Evolutionary conservation across 2,329 filamentous ascomycete species (phyloP), one percentile per base, ranked within the genome.

Genomic region (Fusarium burgessii): DNA sequence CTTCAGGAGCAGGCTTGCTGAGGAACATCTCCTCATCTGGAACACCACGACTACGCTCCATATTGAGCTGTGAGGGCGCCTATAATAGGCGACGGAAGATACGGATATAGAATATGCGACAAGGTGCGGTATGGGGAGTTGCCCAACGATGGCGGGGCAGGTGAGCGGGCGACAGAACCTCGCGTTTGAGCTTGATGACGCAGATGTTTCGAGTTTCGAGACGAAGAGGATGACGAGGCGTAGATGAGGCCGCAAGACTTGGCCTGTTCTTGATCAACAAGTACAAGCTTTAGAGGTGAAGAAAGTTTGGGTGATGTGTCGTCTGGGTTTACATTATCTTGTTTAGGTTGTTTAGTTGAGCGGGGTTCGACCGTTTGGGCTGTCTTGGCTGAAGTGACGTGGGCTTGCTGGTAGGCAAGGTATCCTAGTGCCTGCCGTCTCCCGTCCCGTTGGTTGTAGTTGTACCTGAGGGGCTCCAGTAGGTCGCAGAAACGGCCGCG

Each of bases 21-120:
- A 97, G 88, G 83, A 97, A 95, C 84, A 97, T 91, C 86, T 95
- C 93, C 81, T 94, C 91, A 33, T 94, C 92, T 29, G 91, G 89
- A 74, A 91, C 85, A 76, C 91, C 91, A 78, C 91, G 89, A 73
- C 82, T 84, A 68, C 85, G 83, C 73, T 86, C 83, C 81, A 87
- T 88, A 77, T 81, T 82, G 77, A 42, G 62, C 50, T 54, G 61
- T 33, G 59, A 59, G 47, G 49, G 49, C 55, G 41, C 55, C 52
- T 62, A 25, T 51, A 32, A 54, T 47, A 46, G 58, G 41, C 46
- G 56, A 36, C 58, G 62, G 62, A 41, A 43, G 42, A 45, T 41
- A 40, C 54, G 42, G 51, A 51, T 15, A 43, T 33, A 20, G 15
- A 45, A 50, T 47, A 43, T 66, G 51, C 62, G 61, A 66, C 61